phyloP scores from a whole-genome alignment of 805 yeast species.

The Kockiozyma suomiensis region DNA sequence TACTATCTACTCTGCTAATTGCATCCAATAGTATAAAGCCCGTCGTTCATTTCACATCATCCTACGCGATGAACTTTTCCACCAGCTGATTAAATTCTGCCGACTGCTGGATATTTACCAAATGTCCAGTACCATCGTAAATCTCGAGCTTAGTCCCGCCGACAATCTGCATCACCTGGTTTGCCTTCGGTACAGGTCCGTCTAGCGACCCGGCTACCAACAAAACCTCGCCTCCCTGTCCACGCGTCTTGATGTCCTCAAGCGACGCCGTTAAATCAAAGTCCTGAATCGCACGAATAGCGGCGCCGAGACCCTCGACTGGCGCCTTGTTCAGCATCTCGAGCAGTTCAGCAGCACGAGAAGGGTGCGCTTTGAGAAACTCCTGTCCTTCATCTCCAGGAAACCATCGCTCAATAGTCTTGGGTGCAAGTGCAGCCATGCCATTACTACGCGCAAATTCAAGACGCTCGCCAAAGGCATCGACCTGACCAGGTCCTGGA shows the following conservation, averaged over 20 bases:
- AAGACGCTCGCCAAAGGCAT: conserved; percentile 24
- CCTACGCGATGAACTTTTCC: conserved; percentile 19
- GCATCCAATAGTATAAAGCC: no score
- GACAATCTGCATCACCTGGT: conserved; percentile 14
- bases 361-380: conserved; percentile 14
- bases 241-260: conserved; percentile 17
- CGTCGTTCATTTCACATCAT: no score
- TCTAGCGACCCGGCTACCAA: conserved; percentile 27
- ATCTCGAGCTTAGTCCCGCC: conserved; percentile 16
- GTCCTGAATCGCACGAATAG: conserved; percentile 29
- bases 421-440: conserved; percentile 25
- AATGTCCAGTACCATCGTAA: conserved; percentile 23
- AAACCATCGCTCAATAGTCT: conserved; percentile 30
- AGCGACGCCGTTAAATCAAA: conserved; percentile 26
- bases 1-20: no score
- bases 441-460: conserved; percentile 24
- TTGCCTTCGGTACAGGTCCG: conserved; percentile 22
- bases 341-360: conserved; percentile 17
- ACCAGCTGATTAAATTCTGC: conserved; percentile 23
- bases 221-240: conserved; percentile 16
- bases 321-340: conserved; percentile 18
- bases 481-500: conserved; percentile 11
- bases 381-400: conserved; percentile 22
- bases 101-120: conserved; percentile 26
- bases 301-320: conserved; percentile 25